A percentile compares a stretch with the other conserved stretches of the same genome.
Conservation (phyloP, 1,284 basidiomycete species). For the Rhodotorula sp. region DNA sequence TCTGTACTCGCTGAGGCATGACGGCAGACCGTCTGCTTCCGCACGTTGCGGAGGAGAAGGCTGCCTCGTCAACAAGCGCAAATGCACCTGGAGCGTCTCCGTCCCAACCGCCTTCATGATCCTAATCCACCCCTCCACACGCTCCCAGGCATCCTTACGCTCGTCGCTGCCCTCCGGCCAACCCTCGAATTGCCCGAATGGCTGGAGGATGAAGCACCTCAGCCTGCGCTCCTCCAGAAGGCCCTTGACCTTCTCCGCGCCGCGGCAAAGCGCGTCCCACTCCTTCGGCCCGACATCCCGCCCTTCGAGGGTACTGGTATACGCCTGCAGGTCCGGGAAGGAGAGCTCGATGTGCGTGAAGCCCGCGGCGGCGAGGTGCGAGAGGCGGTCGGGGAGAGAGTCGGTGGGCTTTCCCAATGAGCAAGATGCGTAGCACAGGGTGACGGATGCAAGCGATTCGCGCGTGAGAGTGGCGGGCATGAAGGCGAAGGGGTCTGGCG, state of each 20-base stretch:
- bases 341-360: constrained; percentile 43
- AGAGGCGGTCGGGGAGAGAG: constrained; percentile 12
- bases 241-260: neutral
- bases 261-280: constrained; percentile 8
- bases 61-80: neutral
- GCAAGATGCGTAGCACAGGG: constrained; percentile 25
- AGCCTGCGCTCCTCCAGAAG: neutral
- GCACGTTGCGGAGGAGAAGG: too few relatives aligned
- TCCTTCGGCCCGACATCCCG: constrained; percentile 14
- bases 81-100: constrained; percentile 13
- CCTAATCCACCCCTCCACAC: constrained; percentile 20
- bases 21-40: too few relatives aligned
- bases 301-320: constrained; percentile 16
- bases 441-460: constrained; percentile 9
- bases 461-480: constrained; percentile 7
- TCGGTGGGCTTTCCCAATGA: constrained; percentile 24
- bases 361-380: constrained; percentile 29
- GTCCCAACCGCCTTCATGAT: constrained; percentile 27
- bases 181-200: constrained; percentile 25
- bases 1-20: too few relatives aligned
- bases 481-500: neutral
- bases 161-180: constrained; percentile 26
- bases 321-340: constrained; percentile 40
- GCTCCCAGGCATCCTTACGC: constrained; percentile 9
- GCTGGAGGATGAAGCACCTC: constrained; percentile 27